These are phyloP conservation scores for Hygrocybe coccinea DNA, from an alignment of 768 basidiomycete species.

Conservation along the genomic window DNA sequence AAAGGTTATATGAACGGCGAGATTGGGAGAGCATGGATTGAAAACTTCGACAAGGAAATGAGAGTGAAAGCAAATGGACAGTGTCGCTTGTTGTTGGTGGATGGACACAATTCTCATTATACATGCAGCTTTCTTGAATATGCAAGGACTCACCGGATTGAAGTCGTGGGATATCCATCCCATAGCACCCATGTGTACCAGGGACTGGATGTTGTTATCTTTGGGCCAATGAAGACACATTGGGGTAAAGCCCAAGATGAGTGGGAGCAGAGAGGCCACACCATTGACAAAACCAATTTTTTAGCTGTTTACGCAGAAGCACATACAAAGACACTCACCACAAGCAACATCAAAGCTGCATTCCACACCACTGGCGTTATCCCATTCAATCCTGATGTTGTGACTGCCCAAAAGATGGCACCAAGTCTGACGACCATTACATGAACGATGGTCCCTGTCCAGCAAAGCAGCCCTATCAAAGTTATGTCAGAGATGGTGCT, in stretches of 20 bases:
- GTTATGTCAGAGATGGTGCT: constrained; percentile 13
- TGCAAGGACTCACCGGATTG: constrained; percentile 25
- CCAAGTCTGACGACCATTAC: constrained; percentile 20
- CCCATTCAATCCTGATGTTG: constrained; percentile 18
- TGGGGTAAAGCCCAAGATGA: constrained; percentile 13
- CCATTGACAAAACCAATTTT: constrained; percentile 29
- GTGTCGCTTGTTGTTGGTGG: background rate
- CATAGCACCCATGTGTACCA: constrained; percentile 24
- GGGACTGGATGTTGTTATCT: constrained; percentile 17
- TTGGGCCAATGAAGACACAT: constrained; percentile 10
- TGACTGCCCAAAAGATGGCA: constrained; percentile 23
- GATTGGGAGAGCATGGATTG: constrained; percentile 34
- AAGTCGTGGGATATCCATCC: constrained; percentile 24
- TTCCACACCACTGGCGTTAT: constrained; percentile 19
- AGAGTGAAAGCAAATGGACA: constrained; percentile 12
- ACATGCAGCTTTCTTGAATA: constrained; percentile 29
- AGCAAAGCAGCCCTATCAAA: constrained; percentile 20
- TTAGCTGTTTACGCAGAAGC: constrained; percentile 16
- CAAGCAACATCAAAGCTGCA: constrained; percentile 13
- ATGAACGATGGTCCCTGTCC: constrained; percentile 15
- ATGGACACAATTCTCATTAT: constrained; percentile 26
- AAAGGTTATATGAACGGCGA: constrained; percentile 36
- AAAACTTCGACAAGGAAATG: constrained; percentile 31
- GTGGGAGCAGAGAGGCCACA: constrained; percentile 14
- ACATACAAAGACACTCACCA: constrained; percentile 9